Conservation (phyloP, 1,284 basidiomycete species). For the Grifola frondosa region DNA sequence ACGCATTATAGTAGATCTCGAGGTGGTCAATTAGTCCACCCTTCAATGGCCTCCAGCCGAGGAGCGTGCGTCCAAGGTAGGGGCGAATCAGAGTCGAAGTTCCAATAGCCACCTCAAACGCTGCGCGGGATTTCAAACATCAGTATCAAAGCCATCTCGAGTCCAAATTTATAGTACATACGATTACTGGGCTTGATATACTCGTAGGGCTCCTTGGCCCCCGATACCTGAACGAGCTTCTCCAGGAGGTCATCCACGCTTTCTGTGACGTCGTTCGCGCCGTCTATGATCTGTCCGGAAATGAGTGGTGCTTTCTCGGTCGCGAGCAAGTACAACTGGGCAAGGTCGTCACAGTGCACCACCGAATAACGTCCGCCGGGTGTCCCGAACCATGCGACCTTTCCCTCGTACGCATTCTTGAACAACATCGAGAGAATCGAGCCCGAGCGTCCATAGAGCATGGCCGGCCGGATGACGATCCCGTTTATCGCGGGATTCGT, state of each 20-base stretch:
- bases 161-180: slow-evolving; percentile 27
- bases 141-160: too few relatives aligned
- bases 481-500: slow-evolving; percentile 39
- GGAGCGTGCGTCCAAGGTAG: slow-evolving; percentile 42
- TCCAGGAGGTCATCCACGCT: slow-evolving; percentile 44
- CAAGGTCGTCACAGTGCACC: slow-evolving; percentile 53
- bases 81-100: slow-evolving; percentile 38
- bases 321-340: slow-evolving; percentile 44
- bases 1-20: slow-evolving; percentile 43
- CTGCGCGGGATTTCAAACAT: slow-evolving; percentile 14
- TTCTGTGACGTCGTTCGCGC: slow-evolving; percentile 45
- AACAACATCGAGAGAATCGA: slow-evolving; percentile 42
- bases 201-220: slow-evolving; percentile 33
- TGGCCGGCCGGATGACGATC: slow-evolving; percentile 49
- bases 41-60: slow-evolving; percentile 49
- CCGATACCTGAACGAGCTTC: slow-evolving; percentile 42
- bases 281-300: slow-evolving; percentile 46
- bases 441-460: slow-evolving; percentile 48
- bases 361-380: slow-evolving; percentile 42
- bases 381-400: slow-evolving; percentile 40
- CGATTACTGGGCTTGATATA: slow-evolving; percentile 35
- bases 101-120: slow-evolving; percentile 35
- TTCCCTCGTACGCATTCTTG: slow-evolving; percentile 34
- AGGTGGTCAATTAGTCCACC: slow-evolving; percentile 46
- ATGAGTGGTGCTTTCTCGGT: slow-evolving; percentile 42